Conservation (phyloP, 192 early-diverging fungal species). For the Cladochytrium replicatum region DNA sequence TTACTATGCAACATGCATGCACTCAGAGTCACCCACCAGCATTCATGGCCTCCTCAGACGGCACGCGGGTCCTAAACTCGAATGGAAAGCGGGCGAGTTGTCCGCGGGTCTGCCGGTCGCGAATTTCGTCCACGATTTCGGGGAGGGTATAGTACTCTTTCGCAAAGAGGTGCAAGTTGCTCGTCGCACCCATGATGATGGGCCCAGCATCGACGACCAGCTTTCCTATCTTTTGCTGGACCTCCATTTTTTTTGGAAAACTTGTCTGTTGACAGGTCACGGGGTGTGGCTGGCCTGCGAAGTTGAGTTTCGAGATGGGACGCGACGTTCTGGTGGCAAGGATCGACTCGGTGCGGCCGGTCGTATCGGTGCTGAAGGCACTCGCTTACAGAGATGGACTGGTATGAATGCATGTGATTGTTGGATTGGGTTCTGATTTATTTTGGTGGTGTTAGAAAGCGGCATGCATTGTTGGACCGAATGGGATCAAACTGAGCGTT, state of each 20-base stretch:
- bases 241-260: too few relatives aligned
- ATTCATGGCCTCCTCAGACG: constrained; percentile 54
- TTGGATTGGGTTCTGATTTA: too few relatives aligned
- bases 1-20: too few relatives aligned
- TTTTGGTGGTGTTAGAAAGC: neutral
- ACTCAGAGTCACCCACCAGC: too few relatives aligned
- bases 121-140: constrained; percentile 77
- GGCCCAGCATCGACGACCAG: constrained; percentile 25
- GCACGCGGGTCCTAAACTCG: constrained; percentile 47
- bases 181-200: constrained; percentile 19
- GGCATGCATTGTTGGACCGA: neutral
- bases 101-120: constrained; percentile 60
- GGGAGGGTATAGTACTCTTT: constrained; percentile 74
- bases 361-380: constrained; percentile 43
- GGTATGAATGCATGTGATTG: too few relatives aligned
- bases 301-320: neutral
- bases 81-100: constrained; percentile 49
- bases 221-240: neutral
- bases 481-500: constrained; percentile 4
- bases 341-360: constrained; percentile 15
- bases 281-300: neutral
- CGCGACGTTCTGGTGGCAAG: constrained; percentile 4
- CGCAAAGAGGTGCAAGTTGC: constrained; percentile 44
- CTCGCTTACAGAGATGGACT: constrained; percentile 18
- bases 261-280: too few relatives aligned